phyloP scores from a whole-genome alignment of 1,284 basidiomycete species.

The Earliella scabrosa region DNA sequence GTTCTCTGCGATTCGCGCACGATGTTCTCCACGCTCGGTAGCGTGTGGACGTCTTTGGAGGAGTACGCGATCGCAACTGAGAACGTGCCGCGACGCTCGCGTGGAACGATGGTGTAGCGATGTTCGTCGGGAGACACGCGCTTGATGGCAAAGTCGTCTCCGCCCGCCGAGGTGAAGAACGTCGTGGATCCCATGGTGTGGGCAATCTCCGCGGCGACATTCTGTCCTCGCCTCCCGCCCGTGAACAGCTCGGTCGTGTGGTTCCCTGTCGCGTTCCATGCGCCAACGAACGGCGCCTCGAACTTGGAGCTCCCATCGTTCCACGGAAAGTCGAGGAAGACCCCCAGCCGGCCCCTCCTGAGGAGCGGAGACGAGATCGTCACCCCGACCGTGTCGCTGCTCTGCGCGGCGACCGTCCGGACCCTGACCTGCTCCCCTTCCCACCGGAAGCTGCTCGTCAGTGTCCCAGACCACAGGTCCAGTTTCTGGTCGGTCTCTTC shows the following conservation, averaged over 20 bases:
- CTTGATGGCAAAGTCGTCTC: constrained; percentile 44
- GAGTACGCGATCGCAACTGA: constrained; percentile 42
- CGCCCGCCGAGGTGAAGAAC: constrained; percentile 49
- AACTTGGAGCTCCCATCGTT: constrained; percentile 60
- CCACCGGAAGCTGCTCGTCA: constrained; percentile 50
- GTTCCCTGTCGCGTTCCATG: constrained; percentile 48
- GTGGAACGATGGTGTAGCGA: constrained; percentile 46
- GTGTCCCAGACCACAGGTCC: constrained; percentile 58
- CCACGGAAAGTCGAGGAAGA: constrained; percentile 69
- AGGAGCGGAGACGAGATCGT: constrained; percentile 47
- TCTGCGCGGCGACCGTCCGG: constrained; percentile 45
- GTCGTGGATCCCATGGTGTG: constrained; percentile 47
- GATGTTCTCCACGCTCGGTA: constrained; percentile 33
- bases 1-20: constrained; percentile 39
- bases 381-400: constrained; percentile 45
- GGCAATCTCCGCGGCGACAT: constrained; percentile 41
- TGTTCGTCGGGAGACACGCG: constrained; percentile 47
- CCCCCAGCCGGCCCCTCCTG: constrained; percentile 41
- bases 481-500: constrained; percentile 44
- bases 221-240: constrained; percentile 23
- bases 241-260: constrained; percentile 48
- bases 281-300: constrained; percentile 60
- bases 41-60: constrained; percentile 12
- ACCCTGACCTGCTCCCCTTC: constrained; percentile 43
- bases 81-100: constrained; percentile 29